Evolutionary conservation across 352 stramenopile species (phyloP).

Genomic region (Phytophthora crassamura): DNA sequence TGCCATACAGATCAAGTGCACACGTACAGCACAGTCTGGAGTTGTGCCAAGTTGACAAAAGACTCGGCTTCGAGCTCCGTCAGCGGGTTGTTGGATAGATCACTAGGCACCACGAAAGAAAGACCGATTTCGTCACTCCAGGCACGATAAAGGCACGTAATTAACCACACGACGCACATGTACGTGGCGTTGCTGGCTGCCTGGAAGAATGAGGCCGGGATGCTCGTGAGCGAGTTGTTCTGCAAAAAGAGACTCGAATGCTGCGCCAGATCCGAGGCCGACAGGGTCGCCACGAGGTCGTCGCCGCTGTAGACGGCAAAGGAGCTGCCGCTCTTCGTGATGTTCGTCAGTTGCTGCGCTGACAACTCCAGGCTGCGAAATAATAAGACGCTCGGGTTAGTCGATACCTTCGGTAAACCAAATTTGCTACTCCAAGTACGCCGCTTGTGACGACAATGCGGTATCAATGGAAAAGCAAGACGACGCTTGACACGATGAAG

Average conservation of each 20-base stretch:
- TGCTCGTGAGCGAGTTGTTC: conserved; percentile 52
- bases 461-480: conserved; percentile 6
- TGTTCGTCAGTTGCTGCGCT: conserved; percentile 40
- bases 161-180: conserved; percentile 38
- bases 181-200: conserved; percentile 42
- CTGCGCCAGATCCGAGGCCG: conserved; percentile 29
- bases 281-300: conserved; percentile 22
- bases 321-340: conserved; percentile 28
- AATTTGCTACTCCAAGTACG: not conserved
- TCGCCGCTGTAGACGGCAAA: conserved; percentile 44
- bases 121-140: not conserved
- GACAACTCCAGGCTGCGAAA: conserved; percentile 49
- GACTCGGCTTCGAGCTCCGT: conserved; percentile 51
- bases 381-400: not conserved
- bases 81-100: conserved; percentile 69
- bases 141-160: not conserved
- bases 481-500: not conserved
- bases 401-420: conserved; percentile 8
- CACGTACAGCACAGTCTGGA: conserved; percentile 55
- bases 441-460: not conserved
- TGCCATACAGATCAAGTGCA: not conserved
- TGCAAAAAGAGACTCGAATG: conserved; percentile 51
- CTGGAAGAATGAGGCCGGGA: conserved; percentile 56
- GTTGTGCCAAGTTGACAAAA: conserved; percentile 50
- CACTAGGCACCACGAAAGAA: conserved; percentile 29